Base-by-base conservation (phyloP, 805 yeast species). In the Cyberlindnera americana region DNA sequence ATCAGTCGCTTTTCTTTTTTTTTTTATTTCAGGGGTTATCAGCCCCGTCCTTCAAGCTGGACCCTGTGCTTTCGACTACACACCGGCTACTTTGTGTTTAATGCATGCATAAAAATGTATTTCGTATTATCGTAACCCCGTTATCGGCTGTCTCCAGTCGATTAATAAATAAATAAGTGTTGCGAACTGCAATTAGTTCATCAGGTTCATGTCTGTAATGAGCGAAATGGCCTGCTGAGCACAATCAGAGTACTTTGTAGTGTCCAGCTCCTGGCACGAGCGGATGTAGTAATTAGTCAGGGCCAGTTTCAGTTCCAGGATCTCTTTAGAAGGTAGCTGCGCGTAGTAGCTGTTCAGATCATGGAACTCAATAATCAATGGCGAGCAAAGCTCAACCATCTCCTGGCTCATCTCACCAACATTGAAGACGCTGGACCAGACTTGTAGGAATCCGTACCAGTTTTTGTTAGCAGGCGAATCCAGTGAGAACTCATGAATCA, bases 351-450 rank as follows among this genome's bases (percentile, higher is more conserved):
- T 53, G 31, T 62, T 64, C 36, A 61, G 43, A 40, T 67, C 70
- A 40, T 57, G 56, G 23, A 67, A 54, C 47, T 60, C 67, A 10
- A 62, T 48, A 9, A 67, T 50, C 37, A 67, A 36, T 16, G 60
- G 60, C 1, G 69, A 54, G 41, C 60, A 60, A 7, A 65, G 36
- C 26, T 64, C 61, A 16, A 66, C 29, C 25, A 51, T 48, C 29
- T 50, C 50, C 14, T 17, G 2, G 10, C 41, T 28, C 19, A 31
- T 24, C 16, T 43, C 46, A 17, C 14, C 44, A 28, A 55, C 57
- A 10, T 53, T 44, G 60, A 67, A 56, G 12, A 64, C 44, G 10
- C 56, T 47, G 19, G 53, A 38, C 49, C 65, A 53, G 22, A 62
- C 54, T 12, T 48, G 48, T n/a, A 56, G 52, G 22, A 67, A 50